These are phyloP conservation scores for Daldinia sp. DNA, from an alignment of 2,329 filamentous ascomycete genomes.

Conservation along the genomic window DNA sequence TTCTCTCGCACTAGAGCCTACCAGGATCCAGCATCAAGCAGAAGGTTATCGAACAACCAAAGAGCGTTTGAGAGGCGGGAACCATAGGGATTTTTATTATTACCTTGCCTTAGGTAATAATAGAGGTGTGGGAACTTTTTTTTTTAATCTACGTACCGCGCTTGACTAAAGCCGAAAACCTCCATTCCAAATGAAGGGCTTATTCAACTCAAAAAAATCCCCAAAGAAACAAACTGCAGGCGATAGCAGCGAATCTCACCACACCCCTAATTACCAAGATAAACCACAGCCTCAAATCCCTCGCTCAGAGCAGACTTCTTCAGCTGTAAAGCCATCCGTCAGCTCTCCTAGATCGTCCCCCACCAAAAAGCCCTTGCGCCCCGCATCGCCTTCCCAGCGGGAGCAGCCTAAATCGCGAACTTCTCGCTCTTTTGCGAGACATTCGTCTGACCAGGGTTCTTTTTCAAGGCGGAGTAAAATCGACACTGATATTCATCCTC, in stretches of 20 bases:
- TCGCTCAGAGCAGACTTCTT: slow-evolving; percentile 45
- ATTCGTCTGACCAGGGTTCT: slow-evolving; percentile 61
- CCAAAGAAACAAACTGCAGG: slow-evolving; percentile 51
- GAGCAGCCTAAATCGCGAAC: slow-evolving; percentile 56
- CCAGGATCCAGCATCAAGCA: slow-evolving; percentile 37
- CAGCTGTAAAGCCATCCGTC: slow-evolving; percentile 47
- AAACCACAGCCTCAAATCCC: slow-evolving; percentile 43
- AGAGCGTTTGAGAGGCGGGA: slow-evolving; percentile 30
- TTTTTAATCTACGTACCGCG: slow-evolving; percentile 29
- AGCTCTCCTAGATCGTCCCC: slow-evolving; percentile 41
- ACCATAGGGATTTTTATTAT: slow-evolving; percentile 31
- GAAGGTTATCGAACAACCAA: slow-evolving; percentile 32
- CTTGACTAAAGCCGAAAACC: slow-evolving; percentile 34
- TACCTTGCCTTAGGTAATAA: slow-evolving; percentile 44
- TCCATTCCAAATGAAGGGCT: slow-evolving; percentile 52
- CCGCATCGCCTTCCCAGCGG: slow-evolving; percentile 49
- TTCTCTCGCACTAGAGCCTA: slow-evolving; percentile 29
- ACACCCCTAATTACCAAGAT: slow-evolving; percentile 42
- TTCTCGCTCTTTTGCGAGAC: slow-evolving; percentile 61
- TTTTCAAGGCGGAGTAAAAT: slow-evolving; percentile 64
- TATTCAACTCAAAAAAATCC: slow-evolving; percentile 53
- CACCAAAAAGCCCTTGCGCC: slow-evolving; percentile 47
- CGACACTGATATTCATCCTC: slow-evolving; percentile 82
- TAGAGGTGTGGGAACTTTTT: slow-evolving; percentile 41
- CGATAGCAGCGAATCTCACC: slow-evolving; percentile 48